phyloP scores from a whole-genome alignment of 164 flowering plant species.

The Hamamelis virginiana region DNA sequence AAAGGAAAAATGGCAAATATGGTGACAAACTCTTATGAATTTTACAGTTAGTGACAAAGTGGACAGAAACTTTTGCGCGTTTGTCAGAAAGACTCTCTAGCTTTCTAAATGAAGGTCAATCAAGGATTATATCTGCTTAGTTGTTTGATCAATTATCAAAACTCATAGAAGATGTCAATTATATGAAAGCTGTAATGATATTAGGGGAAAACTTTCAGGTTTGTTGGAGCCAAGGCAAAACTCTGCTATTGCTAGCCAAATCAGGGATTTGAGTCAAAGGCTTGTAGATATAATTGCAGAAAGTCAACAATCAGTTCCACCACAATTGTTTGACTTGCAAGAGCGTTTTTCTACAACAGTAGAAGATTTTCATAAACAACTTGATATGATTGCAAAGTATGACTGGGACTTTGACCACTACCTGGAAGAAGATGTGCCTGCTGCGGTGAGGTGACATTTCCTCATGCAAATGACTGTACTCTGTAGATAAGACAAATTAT shows the following conservation, averaged over 20 bases:
- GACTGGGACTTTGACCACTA: conserved; percentile 99
- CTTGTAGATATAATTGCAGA: conserved; percentile 79
- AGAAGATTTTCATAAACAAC: conserved; percentile 90
- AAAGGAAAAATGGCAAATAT: conserved; percentile 41
- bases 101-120: conserved; percentile 85
- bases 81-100: conserved; percentile 85
- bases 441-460: conserved; percentile 98
- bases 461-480: conserved; percentile 24
- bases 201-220: conserved; percentile 58
- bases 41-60: conserved; percentile 20
- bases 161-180: conserved; percentile 72
- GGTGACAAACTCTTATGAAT: conserved; percentile 21
- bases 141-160: conserved; percentile 80
- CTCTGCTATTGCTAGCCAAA: conserved; percentile 60
- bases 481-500: conserved; percentile 2
- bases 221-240: conserved; percentile 72
- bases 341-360: conserved; percentile 73
- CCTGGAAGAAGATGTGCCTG: conserved; percentile 93
- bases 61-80: conserved; percentile 72
- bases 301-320: conserved; percentile 83
- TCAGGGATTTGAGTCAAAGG: conserved; percentile 78
- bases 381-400: conserved; percentile 87
- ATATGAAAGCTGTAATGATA: conserved; percentile 65
- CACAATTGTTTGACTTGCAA: conserved; percentile 75
- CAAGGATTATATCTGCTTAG: conserved; percentile 63